Evolutionary conservation across 805 yeast species (phyloP), one percentile per base, ranked within the genome.

Genomic region (Tetrapisispora phaffii): DNA sequence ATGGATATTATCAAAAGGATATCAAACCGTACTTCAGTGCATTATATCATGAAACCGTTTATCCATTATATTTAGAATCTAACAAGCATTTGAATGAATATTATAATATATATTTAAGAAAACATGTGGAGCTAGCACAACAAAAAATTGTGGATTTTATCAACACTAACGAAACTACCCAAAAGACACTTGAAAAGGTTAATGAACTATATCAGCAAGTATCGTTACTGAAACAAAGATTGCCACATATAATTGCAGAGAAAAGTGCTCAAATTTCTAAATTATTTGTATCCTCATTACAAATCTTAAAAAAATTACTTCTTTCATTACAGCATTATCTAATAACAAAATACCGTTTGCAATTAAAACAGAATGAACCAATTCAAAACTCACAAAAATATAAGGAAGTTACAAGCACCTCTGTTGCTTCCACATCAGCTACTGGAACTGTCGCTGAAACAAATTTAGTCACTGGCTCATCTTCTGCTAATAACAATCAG

Each of bases 1-100:
- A 42, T 29, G 44, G 22, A 22, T 45, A 45, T 22, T 52, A 52
- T 41, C 45, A 41, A 21, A 44, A 47, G n/a, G 26, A 33, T n/a
- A 26, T 52, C 16, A 43, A 39, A 29, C 53, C 55, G 26, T 13
- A 20, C 1, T 1, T 34, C 7, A 31, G 2, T 7, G 15, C 24
- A 22, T 10, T 33, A 7, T 43, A 43, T 37, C 2, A 32, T 4
- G 21, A 32, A 4, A 4, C 5, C 2, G 8, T 43, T 17, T 12
- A 8, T 15, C 45, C 45, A 22, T 15, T 3, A 7, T 43, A 29
- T 32, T 22, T 19, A 1, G 9, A 28, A 15, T 10, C 19, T 2
- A 10, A n/a, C 2, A 15, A 42, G n/a, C 2, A 29, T 7, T 2
- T 6, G 20, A 5, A 10, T n/a, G 13, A 10, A 20, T 42, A 42